Base-by-base conservation (phyloP, 1,284 basidiomycete species). In the Omphalotus olearius region DNA sequence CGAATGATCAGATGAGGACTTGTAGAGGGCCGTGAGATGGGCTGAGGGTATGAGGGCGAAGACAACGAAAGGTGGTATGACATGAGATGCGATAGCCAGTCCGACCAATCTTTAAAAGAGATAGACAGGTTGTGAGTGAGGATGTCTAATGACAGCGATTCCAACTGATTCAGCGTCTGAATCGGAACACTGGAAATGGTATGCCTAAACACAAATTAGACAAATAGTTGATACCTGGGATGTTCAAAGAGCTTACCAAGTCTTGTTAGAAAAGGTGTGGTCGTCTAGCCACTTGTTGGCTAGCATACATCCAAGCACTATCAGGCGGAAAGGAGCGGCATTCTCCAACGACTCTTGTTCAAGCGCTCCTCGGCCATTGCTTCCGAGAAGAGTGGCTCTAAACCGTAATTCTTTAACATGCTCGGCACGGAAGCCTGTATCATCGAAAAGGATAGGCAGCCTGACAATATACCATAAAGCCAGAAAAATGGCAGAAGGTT, bases 201-300 rank as follows among this genome's bases (percentile, higher is more conserved):
- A 59, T 91, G 84, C 88, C 88, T 91, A 58, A 16, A 17, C 47
- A 50, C 37, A 35, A 47, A 38, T 47, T 11, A 50, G 50, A 33
- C 30, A 3, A 33, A 2, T 33, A 7, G 39, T 45, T 30, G 44
- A 38, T 36, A 45, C 26, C 56, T 47, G 38, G 4, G 33, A 50
- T 35, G 33, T 49, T 35, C 28, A 56, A 52, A 47, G 40, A 20
- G 23, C 85, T 56, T 66, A 90, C 91, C 92, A 94, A 53, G 91
- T 93, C 73, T 91, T 92, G 71, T 91, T 93, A 47, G 90, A 89
- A 69, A 93, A 94, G 0, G 92, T 93, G 63, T 93, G 91, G 62
- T 94, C 91, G 62, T 94, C 91, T 57, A 94, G 64, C 91, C 91
- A 93, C 70, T 94, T 94, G 68, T 93, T 93, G 18, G 91, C 87